Conservation (phyloP, 345 rosid species). For the Trapa incisa region DNA sequence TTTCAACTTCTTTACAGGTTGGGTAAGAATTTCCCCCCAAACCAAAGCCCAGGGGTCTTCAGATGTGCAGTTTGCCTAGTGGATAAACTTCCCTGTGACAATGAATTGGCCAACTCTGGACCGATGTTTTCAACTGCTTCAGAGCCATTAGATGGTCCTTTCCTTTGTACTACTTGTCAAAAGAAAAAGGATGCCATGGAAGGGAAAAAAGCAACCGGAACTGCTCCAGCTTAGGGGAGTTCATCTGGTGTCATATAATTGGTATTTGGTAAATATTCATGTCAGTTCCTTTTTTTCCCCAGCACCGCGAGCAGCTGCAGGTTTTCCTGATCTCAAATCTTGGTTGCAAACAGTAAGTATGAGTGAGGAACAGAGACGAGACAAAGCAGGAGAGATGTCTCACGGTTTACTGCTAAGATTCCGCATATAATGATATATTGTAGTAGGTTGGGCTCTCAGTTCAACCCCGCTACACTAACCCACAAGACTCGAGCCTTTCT, state of each 20-base stretch:
- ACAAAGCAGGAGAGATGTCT: constrained; percentile 24
- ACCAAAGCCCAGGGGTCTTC: constrained; percentile 42
- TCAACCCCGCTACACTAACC: constrained; percentile 31
- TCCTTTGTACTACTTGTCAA: constrained; percentile 67
- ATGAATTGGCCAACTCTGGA: constrained; percentile 42
- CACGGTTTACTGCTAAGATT: constrained; percentile 10
- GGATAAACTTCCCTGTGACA: constrained; percentile 62
- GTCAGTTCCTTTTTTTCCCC: constrained; percentile 17
- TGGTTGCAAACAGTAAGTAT: constrained; percentile 20
- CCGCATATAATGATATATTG: constrained; percentile 15
- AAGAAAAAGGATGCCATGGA: constrained; percentile 99
- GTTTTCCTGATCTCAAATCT: constrained; percentile 20
- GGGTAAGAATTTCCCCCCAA: constrained; percentile 55
- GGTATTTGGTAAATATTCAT: constrained; percentile 42
- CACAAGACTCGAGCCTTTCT: constrained; percentile 13
- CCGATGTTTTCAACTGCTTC: constrained; percentile 61
- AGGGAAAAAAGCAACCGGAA: constrained; percentile 62
- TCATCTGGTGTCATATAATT: constrained; percentile 15
- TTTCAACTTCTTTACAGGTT: constrained; percentile 39
- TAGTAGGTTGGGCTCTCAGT: constrained; percentile 23
- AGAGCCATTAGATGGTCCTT: constrained; percentile 88
- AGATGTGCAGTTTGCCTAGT: constrained; percentile 97
- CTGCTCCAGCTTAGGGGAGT: constrained; percentile 15
- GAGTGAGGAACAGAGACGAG: constrained; percentile 27
- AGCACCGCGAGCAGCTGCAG: constrained; percentile 37